Evolutionary conservation across 2,329 filamentous ascomycete genomes (phyloP), one percentile per base, ranked within the genome.

Genomic region (Exophiala dermatitidis): DNA sequence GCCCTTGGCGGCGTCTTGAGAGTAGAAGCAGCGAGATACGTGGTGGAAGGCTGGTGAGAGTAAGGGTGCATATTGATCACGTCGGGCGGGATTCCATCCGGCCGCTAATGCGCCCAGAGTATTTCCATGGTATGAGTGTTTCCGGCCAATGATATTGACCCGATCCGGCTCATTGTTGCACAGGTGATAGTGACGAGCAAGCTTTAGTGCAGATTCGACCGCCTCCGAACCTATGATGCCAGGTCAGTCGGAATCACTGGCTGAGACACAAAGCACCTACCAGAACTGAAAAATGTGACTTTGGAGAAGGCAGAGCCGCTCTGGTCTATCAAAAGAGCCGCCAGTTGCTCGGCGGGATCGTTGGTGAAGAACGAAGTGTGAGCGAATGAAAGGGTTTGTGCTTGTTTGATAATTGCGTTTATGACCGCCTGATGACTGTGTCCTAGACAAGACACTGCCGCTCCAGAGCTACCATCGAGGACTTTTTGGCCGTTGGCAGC

Each of bases 381-480:
- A 31, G 79, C 78, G 46, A 85, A 86, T 0, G 75, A 71, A 0
- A 84, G 69, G 60, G 88, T 85, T 8, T 73, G 62, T 2, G 72
- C 67, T 40, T 88, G 76, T 0, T 83, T 84, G 2, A 77, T 70
- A 9, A 74, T 73, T 7, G 90, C 79, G 43, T 82, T 73, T 38
- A 74, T 64, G 6, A 57, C 52, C 48, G 40, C 42, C 2, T 4
- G n/a, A 53, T 84, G 76, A 28, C 79, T 80, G 61, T 88, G 83
- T 3, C 87, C 87, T 7, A 91, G 71, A 64, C 82, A 84, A 6
- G 82, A 76, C 4, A 90, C 86, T 86, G 55, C 55, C 4, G 1
- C 86, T 84, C 88, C 88, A 29, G 83, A 79, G 26, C 83, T 85
- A 1, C 81, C 83, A 66, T 91, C 87, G 7, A 90, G 76, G 37